These are phyloP conservation scores for Tylopilus balloui DNA, from an alignment of 768 basidiomycete species.

Conservation along the genomic window DNA sequence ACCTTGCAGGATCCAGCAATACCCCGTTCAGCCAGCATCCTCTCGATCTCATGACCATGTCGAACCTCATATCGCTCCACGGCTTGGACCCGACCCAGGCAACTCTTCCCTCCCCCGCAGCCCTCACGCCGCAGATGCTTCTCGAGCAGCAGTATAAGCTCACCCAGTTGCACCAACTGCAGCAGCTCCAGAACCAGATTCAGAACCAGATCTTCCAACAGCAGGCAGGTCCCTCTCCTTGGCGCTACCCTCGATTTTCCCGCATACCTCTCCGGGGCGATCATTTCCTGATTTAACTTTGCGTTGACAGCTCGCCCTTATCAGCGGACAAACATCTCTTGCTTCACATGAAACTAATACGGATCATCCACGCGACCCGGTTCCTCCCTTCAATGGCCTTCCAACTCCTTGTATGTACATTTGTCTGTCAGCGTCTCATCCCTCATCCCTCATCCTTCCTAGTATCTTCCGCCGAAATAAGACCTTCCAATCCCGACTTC, in stretches of 20 bases:
- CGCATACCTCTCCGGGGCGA: neutral
- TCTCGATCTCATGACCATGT: constrained; percentile 43
- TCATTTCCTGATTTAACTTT: constrained; percentile 11
- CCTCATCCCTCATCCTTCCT: constrained; percentile 13
- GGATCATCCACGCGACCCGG: constrained; percentile 34
- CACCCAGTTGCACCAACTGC: constrained; percentile 70
- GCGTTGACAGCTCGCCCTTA: constrained; percentile 57
- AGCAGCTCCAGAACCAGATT: constrained; percentile 77
- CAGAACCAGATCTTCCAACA: constrained; percentile 88
- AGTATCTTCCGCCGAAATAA: constrained; percentile 66
- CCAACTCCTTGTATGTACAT: constrained; percentile 60
- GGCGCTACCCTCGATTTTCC: constrained; percentile 1
- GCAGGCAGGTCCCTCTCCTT: constrained; percentile 51
- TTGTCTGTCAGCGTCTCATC: constrained; percentile 4
- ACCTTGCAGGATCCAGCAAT: constrained; percentile 8
- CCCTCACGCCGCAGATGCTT: constrained; percentile 45
- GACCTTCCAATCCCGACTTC: constrained; percentile 55
- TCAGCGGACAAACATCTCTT: constrained; percentile 41
- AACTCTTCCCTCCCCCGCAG: constrained; percentile 16
- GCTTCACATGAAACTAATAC: constrained; percentile 36
- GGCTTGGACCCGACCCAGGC: constrained; percentile 31
- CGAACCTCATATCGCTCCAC: constrained; percentile 50
- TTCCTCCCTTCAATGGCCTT: constrained; percentile 44
- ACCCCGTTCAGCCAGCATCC: constrained; percentile 29
- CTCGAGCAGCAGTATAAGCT: constrained; percentile 78